These are phyloP conservation scores for Sordariomycetes sp. DNA, from an alignment of 2,329 filamentous ascomycete genomes.

Conservation along the genomic window DNA sequence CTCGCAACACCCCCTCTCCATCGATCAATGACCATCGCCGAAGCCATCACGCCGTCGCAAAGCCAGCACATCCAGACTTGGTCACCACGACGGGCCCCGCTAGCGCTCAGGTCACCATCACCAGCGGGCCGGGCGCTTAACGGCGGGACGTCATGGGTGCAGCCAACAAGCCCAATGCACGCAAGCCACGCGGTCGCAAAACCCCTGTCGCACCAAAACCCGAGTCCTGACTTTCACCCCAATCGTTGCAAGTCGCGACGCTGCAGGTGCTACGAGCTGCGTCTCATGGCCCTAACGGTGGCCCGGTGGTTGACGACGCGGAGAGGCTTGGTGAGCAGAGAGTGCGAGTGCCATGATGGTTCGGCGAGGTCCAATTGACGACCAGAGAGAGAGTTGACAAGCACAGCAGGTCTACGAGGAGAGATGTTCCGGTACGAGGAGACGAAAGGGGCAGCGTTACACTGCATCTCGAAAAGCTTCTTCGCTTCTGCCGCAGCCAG, in stretches of 20 bases:
- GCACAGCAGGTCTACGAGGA: neutral
- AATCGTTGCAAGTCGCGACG: no score
- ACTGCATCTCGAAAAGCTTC: neutral
- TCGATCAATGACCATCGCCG: neutral
- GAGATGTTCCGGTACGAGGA: no score
- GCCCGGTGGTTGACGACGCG: no score
- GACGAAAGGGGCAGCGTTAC: no score
- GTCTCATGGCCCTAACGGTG: no score
- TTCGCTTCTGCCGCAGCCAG: neutral
- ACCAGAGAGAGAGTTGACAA: neutral
- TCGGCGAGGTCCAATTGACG: neutral
- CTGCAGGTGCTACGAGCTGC: conserved; percentile 1
- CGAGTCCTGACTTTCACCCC: no score
- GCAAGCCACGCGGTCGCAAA: no score
- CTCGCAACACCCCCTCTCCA: neutral
- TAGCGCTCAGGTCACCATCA: neutral
- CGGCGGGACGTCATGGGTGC: conserved; percentile 4
- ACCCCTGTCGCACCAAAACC: no score
- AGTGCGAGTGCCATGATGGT: neutral
- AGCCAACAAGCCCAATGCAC: no score
- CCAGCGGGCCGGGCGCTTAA: conserved; percentile 3
- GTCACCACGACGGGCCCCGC: neutral
- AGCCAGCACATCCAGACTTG: no score
- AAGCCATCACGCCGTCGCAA: no score
- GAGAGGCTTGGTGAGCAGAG: no score